Conservation (phyloP, 2,329 filamentous ascomycete genomes). For the Fusarium mundagurra region DNA sequence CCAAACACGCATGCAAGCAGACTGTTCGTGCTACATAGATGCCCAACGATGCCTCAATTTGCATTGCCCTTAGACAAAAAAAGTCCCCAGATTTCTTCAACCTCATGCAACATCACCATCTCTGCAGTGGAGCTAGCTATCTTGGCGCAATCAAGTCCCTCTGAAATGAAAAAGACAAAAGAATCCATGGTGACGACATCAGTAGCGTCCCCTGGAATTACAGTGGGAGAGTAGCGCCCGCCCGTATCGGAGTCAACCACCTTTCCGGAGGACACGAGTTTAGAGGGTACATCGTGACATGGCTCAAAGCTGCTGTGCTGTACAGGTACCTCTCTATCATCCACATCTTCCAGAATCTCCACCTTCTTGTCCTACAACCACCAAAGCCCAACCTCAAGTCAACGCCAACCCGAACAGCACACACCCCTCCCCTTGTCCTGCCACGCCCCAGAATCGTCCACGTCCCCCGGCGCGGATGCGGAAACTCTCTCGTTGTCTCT, state of each 20-base stretch:
- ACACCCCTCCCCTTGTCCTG: constrained; percentile 39
- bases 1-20: neutral
- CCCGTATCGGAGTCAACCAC: constrained; percentile 29
- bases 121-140: constrained; percentile 24
- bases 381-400: constrained; percentile 33
- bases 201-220: constrained; percentile 37
- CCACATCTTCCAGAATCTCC: constrained; percentile 13
- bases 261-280: constrained; percentile 20
- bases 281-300: neutral
- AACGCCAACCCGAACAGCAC: constrained; percentile 26
- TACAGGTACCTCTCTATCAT: constrained; percentile 17
- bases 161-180: constrained; percentile 13
- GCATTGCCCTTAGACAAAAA: neutral
- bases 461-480: constrained; percentile 41
- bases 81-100: neutral
- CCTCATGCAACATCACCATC: constrained; percentile 17
- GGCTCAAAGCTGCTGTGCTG: fast-evolving
- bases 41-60: neutral
- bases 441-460: constrained; percentile 42
- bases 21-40: neutral
- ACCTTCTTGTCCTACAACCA: constrained; percentile 29
- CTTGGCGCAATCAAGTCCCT: constrained; percentile 22
- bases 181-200: constrained; percentile 35
- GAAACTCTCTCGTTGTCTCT: constrained; percentile 35
- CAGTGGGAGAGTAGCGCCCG: constrained; percentile 20